phyloP scores from a whole-genome alignment of 2,329 filamentous ascomycete species.

The Ploettnerulaceae sp. region DNA sequence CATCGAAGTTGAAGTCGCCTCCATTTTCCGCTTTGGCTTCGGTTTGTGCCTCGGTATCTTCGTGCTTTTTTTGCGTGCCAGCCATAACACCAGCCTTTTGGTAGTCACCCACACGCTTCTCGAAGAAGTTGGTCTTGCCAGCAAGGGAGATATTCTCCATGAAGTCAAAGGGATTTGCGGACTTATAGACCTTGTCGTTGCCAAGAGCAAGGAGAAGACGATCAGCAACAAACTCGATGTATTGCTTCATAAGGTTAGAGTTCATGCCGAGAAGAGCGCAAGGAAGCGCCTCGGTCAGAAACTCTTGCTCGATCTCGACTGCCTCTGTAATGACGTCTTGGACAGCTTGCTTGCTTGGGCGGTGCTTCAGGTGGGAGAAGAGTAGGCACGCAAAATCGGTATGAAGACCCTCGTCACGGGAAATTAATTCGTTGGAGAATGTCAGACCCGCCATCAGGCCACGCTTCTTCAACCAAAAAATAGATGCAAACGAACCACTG shows the following conservation, averaged over 20 bases:
- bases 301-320: conserved; percentile 93
- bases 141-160: conserved; percentile 99
- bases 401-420: conserved; percentile 97
- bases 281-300: conserved; percentile 91
- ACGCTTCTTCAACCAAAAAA: conserved; percentile 99
- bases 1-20: conserved; percentile 88
- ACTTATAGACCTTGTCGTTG: conserved; percentile 90
- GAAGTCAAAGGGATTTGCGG: conserved; percentile 97
- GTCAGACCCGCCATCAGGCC: conserved; percentile 97
- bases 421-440: conserved; percentile 99
- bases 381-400: conserved; percentile 98
- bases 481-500: conserved; percentile 95
- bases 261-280: conserved; percentile 97
- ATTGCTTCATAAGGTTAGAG: conserved; percentile 94
- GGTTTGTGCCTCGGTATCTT: conserved; percentile 41
- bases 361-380: conserved; percentile 94
- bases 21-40: conserved; percentile 54
- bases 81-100: conserved; percentile 99
- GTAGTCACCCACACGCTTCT: conserved; percentile 99
- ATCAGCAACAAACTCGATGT: conserved; percentile 99
- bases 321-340: conserved; percentile 90
- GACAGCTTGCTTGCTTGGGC: conserved; percentile 76
- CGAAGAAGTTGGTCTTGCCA: conserved; percentile 99
- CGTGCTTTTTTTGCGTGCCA: conserved; percentile 72
- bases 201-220: conserved; percentile 88